Percentiles rank a stretch among this genome's conserved stretches.
Evolutionary conservation across 2,329 filamentous ascomycete species (phyloP).

Genomic region (Diaporthe eres): DNA sequence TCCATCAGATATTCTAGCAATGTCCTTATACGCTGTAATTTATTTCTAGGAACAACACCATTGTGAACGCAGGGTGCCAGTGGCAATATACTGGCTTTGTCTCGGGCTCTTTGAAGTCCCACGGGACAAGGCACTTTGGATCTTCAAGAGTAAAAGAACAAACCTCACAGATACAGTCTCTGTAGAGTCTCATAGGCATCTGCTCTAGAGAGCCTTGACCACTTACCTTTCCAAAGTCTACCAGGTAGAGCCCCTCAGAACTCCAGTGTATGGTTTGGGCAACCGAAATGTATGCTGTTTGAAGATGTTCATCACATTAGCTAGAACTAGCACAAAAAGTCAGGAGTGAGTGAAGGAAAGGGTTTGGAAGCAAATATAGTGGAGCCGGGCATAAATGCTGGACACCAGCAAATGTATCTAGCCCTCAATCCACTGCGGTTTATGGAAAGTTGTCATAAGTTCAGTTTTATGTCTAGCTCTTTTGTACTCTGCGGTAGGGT

Average conservation of each 20-base stretch:
- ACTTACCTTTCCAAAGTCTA: too few relatives aligned
- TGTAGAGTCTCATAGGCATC: accelerated
- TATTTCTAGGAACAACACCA: neutral
- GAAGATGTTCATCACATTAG: neutral
- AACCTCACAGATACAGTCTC: neutral
- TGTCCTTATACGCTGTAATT: neutral
- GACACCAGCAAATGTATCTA: neutral
- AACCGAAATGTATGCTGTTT: neutral
- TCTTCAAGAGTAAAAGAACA: neutral
- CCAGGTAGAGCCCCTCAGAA: neutral
- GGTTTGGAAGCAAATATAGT: neutral
- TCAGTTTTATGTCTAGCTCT: neutral
- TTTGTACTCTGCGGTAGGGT: neutral
- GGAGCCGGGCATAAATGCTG: neutral
- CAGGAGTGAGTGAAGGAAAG: neutral
- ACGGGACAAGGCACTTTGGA: too few relatives aligned
- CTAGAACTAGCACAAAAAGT: neutral
- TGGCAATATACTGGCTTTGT: neutral
- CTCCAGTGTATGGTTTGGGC: too few relatives aligned
- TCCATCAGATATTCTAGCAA: neutral
- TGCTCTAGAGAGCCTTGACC: neutral
- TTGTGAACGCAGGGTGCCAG: neutral
- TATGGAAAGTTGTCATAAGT: too few relatives aligned
- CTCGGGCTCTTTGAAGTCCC: neutral
- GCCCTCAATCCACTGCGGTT: neutral